phyloP scores from a whole-genome alignment of 495 filamentous ascomycete genomes.

The Neurospora sp. region DNA sequence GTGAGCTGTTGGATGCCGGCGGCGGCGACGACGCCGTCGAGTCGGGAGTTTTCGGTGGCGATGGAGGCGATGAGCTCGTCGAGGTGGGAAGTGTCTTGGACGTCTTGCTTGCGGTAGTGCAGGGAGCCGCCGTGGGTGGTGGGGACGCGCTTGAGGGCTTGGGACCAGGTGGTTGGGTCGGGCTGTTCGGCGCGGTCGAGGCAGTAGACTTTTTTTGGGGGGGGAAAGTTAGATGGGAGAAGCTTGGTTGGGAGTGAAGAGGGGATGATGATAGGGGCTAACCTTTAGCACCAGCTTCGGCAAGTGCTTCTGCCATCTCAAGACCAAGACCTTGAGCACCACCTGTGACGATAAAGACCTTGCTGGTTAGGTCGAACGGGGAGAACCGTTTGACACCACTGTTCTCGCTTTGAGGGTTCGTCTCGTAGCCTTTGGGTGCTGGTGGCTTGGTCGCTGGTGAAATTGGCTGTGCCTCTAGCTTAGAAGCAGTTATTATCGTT shows the following conservation, averaged over 20 bases:
- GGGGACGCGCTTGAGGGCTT: slow-evolving; percentile 38
- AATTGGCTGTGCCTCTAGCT: not conserved
- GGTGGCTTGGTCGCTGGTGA: not conserved
- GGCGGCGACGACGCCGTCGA: slow-evolving; percentile 70
- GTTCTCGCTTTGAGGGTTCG: not conserved
- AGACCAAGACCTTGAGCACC: slow-evolving; percentile 55
- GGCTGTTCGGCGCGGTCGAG: slow-evolving; percentile 47
- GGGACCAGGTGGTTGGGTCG: slow-evolving; percentile 36
- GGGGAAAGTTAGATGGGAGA: too few relatives aligned
- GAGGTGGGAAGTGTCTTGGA: slow-evolving; percentile 47
- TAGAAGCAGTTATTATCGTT: not conserved
- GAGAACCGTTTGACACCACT: slow-evolving; percentile 20
- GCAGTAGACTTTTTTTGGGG: slow-evolving; percentile 43
- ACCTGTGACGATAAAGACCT: slow-evolving; percentile 54
- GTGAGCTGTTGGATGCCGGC: slow-evolving; percentile 66
- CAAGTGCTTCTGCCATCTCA: slow-evolving; percentile 56
- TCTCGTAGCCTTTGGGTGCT: not conserved
- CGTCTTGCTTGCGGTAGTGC: slow-evolving; percentile 54
- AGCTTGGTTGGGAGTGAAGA: too few relatives aligned
- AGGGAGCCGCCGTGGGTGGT: slow-evolving; percentile 44
- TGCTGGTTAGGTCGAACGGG: slow-evolving; percentile 45
- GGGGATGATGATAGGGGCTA: slow-evolving; percentile 3
- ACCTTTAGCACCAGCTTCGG: slow-evolving; percentile 61
- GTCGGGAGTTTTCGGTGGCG: slow-evolving; percentile 39
- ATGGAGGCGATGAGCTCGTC: slow-evolving; percentile 45